Evolutionary conservation across 768 basidiomycete genomes (phyloP).

Genomic region (Boletus rufocinnamomeus): DNA sequence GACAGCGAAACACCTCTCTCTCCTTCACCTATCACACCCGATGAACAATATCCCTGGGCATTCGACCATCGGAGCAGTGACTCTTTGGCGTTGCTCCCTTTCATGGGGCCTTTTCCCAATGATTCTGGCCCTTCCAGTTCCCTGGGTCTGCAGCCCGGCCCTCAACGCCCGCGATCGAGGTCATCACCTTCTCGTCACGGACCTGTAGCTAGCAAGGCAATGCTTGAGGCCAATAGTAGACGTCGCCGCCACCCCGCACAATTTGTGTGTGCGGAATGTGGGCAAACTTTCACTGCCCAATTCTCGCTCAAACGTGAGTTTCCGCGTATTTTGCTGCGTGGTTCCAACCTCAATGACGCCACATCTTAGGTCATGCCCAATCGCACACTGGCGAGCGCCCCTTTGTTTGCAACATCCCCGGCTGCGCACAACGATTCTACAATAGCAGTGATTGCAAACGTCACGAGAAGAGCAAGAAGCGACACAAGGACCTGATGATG

Average conservation of each 20-base stretch:
- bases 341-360: slow-evolving; percentile 6
- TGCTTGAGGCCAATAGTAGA: slow-evolving; percentile 34
- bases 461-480: slow-evolving; percentile 37
- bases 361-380: slow-evolving; percentile 29
- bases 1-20: slow-evolving; percentile 25
- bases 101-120: background rate
- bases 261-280: slow-evolving; percentile 20
- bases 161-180: slow-evolving; percentile 22
- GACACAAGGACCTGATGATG: slow-evolving; percentile 25
- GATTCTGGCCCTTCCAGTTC: slow-evolving; percentile 1
- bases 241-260: slow-evolving; percentile 33
- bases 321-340: background rate
- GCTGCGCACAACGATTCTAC: slow-evolving; percentile 32
- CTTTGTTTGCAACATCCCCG: slow-evolving; percentile 26
- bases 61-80: slow-evolving; percentile 12
- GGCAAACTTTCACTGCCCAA: slow-evolving; percentile 31
- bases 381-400: slow-evolving; percentile 33
- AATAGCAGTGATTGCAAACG: slow-evolving; percentile 38
- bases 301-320: slow-evolving; percentile 38
- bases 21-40: slow-evolving; percentile 21
- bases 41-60: slow-evolving; percentile 5
- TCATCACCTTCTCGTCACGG: slow-evolving; percentile 16
- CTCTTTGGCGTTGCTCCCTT: slow-evolving; percentile 1
- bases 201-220: slow-evolving; percentile 34
- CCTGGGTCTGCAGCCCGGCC: background rate